phyloP scores from a whole-genome alignment of 768 basidiomycete species.

The Macrolepiota fuliginosa region DNA sequence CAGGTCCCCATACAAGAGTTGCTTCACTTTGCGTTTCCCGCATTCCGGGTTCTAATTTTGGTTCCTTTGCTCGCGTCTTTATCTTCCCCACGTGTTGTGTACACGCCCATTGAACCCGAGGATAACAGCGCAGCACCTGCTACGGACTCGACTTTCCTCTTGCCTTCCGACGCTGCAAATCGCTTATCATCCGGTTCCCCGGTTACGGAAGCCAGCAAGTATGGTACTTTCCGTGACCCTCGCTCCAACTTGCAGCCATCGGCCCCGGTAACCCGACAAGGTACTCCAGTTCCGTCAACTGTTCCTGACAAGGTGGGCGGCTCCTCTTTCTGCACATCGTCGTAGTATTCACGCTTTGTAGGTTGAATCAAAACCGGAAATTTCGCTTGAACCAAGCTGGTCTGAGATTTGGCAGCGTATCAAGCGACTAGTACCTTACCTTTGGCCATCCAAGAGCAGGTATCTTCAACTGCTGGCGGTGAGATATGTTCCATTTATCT shows the following conservation, averaged over 20 bases:
- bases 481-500: slow-evolving; percentile 21
- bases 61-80: slow-evolving; percentile 60
- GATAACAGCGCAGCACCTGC: slow-evolving; percentile 36
- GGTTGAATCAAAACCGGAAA: slow-evolving; percentile 46
- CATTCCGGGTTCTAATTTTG: slow-evolving; percentile 64
- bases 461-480: slow-evolving; percentile 72
- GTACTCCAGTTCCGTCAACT: slow-evolving; percentile 45
- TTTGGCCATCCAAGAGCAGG: slow-evolving; percentile 75
- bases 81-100: slow-evolving; percentile 61
- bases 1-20: slow-evolving; percentile 26
- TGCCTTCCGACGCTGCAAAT: slow-evolving; percentile 46
- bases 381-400: slow-evolving; percentile 68
- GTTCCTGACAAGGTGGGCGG: slow-evolving; percentile 38
- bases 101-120: slow-evolving; percentile 47
- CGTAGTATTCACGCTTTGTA: slow-evolving; percentile 19
- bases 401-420: slow-evolving; percentile 65
- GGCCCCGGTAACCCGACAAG: slow-evolving; percentile 50
- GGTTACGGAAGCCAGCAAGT: slow-evolving; percentile 51
- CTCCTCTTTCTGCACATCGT: neutral
- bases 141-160: slow-evolving; percentile 51
- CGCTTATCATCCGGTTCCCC: slow-evolving; percentile 50
- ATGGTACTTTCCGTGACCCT: slow-evolving; percentile 67
- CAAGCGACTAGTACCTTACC: slow-evolving; percentile 66
- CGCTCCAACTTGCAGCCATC: slow-evolving; percentile 52
- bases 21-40: slow-evolving; percentile 49